phyloP scores from a whole-genome alignment of 805 yeast genomes.

The Saturnispora saitoi region DNA sequence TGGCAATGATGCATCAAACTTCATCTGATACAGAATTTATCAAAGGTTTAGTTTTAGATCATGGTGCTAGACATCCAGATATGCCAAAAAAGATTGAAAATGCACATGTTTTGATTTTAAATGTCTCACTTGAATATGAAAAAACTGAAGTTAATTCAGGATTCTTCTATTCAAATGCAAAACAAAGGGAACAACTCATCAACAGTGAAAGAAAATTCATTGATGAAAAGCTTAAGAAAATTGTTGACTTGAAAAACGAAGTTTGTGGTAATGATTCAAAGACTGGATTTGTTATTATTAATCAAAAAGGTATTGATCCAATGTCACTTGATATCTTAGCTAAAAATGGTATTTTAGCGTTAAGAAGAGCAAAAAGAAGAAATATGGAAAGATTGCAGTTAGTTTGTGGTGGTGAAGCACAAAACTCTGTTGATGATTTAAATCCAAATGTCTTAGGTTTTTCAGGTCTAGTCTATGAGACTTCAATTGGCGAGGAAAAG shows the following conservation, averaged over 20 bases:
- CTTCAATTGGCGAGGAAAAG: slow-evolving; percentile 88
- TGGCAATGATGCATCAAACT: slow-evolving; percentile 93
- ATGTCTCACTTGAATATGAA: slow-evolving; percentile 93
- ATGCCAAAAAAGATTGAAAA: slow-evolving; percentile 87
- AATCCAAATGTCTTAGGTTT: slow-evolving; percentile 71
- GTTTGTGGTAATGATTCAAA: slow-evolving; percentile 72
- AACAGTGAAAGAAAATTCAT: slow-evolving; percentile 90
- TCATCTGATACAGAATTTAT: slow-evolving; percentile 77
- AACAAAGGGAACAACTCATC: slow-evolving; percentile 91
- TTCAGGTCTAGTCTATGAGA: slow-evolving; percentile 87
- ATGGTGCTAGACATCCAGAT: slow-evolving; percentile 98
- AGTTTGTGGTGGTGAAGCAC: slow-evolving; percentile 96
- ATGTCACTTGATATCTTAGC: slow-evolving; percentile 94
- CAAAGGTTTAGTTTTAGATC: slow-evolving; percentile 89
- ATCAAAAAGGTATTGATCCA: slow-evolving; percentile 98
- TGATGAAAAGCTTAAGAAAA: slow-evolving; percentile 84
- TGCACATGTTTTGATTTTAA: slow-evolving; percentile 78
- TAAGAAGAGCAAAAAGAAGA: slow-evolving; percentile 97
- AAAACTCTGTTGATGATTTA: slow-evolving; percentile 92
- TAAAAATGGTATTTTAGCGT: slow-evolving; percentile 83
- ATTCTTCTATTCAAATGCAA: slow-evolving; percentile 88
- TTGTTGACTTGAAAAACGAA: slow-evolving; percentile 85
- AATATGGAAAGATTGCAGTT: slow-evolving; percentile 98
- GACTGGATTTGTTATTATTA: slow-evolving; percentile 84
- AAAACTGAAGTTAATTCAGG: slow-evolving; percentile 97